phyloP scores from a whole-genome alignment of 495 filamentous ascomycete species.

The Ramalina peruviana region DNA sequence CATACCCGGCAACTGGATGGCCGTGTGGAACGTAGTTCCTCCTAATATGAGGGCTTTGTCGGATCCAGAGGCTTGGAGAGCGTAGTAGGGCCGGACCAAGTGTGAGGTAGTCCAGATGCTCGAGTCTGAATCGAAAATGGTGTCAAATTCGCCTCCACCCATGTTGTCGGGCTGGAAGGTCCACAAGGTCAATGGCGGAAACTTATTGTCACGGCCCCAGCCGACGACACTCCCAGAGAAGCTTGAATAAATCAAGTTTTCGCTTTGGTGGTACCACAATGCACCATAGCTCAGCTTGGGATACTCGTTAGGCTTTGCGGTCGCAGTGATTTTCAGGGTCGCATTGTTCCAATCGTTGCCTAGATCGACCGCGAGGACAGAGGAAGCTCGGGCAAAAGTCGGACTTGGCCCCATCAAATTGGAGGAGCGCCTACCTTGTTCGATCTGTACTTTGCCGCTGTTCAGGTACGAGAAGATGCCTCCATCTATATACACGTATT shows the following conservation, averaged over 20 bases:
- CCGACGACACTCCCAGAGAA: slow-evolving; percentile 1
- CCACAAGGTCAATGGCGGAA: slow-evolving; percentile 4
- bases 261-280: slow-evolving; percentile 8
- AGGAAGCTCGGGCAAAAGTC: neutral
- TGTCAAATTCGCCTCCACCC: neutral
- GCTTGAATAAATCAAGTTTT: slow-evolving; percentile 5
- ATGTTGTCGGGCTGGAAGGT: slow-evolving; percentile 4
- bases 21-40: too few species aligned
- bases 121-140: neutral
- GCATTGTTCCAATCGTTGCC: slow-evolving; percentile 9
- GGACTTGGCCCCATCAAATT: neutral
- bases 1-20: slow-evolving; percentile 8
- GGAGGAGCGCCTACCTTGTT: neutral
- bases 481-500: slow-evolving; percentile 8
- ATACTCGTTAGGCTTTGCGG: neutral
- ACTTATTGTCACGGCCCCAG: neutral
- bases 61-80: neutral
- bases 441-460: neutral
- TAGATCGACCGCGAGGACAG: slow-evolving; percentile 9
- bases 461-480: slow-evolving; percentile 1
- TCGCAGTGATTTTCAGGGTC: slow-evolving; percentile 1
- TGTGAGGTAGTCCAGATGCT: neutral
- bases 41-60: neutral
- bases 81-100: neutral
- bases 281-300: neutral